A percentile compares a stretch with the other conserved stretches of the same genome.
Evolutionary conservation across 805 yeast genomes (phyloP).

Genomic region (Torulaspora indica): DNA sequence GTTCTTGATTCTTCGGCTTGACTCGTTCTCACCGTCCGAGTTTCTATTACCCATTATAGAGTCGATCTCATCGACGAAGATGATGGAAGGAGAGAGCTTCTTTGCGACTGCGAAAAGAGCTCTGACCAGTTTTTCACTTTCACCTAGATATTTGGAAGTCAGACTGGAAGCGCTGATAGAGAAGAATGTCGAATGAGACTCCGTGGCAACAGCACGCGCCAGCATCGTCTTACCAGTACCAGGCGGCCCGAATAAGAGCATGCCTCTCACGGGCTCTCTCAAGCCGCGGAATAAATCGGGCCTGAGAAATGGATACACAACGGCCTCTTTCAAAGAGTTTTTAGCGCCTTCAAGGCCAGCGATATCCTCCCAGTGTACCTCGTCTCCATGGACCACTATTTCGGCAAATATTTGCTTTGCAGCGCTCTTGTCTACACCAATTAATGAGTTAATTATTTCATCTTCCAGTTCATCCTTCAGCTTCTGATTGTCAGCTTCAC

Average conservation of each 20-base stretch:
- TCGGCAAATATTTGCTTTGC: conserved; percentile 84
- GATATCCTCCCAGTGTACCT: conserved; percentile 91
- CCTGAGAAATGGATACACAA: conserved; percentile 89
- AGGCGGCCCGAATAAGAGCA: conserved; percentile 94
- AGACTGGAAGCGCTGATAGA: conserved; percentile 86
- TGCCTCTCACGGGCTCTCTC: conserved; percentile 94
- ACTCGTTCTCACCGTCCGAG: conserved; percentile 62
- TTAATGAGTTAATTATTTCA: conserved; percentile 35
- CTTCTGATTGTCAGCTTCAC: conserved; percentile 7
- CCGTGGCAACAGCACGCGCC: conserved; percentile 94
- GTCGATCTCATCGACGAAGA: conserved; percentile 94
- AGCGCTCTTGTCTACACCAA: conserved; percentile 72
- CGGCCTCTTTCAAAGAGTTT: conserved; percentile 84
- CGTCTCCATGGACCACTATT: conserved; percentile 84
- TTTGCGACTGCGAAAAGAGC: conserved; percentile 83
- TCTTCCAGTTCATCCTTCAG: conserved; percentile 22
- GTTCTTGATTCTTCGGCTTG: conserved; percentile 83
- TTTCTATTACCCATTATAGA: conserved; percentile 75
- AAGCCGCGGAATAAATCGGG: conserved; percentile 90
- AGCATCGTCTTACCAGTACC: conserved; percentile 99
- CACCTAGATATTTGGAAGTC: conserved; percentile 85
- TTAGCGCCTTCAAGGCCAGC: conserved; percentile 92
- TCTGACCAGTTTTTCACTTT: conserved; percentile 86
- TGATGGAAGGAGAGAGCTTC: conserved; percentile 85
- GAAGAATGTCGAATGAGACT: conserved; percentile 87